phyloP scores from a whole-genome alignment of 352 stramenopile species.

The Phytopythium delawarense region DNA sequence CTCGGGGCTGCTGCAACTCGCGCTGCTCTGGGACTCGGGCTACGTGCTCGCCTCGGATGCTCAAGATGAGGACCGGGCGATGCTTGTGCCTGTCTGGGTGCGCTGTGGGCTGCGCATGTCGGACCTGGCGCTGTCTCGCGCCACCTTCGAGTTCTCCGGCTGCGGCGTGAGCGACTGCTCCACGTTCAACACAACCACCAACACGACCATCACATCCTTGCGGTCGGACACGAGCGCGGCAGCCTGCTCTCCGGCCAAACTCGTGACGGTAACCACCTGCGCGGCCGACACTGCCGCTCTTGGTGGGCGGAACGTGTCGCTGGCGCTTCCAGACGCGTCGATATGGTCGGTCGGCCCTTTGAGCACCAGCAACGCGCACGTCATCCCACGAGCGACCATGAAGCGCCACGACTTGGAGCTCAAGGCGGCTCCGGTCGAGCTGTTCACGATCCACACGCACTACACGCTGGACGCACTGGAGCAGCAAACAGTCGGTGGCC shows the following conservation, averaged over 20 bases:
- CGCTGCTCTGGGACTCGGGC: constrained; percentile 15
- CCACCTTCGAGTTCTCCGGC: constrained; percentile 3
- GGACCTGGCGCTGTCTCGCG: not conserved
- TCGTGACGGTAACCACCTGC: not conserved
- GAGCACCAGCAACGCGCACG: constrained; percentile 5
- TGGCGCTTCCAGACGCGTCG: constrained; percentile 3
- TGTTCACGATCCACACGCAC: constrained; percentile 21
- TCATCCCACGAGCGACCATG: not conserved
- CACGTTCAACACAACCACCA: constrained; percentile 10
- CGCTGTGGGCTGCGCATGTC: constrained; percentile 17
- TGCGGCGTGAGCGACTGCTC: constrained; percentile 19
- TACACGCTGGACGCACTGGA: constrained; percentile 1
- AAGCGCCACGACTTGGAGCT: not conserved
- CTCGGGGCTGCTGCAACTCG: constrained; percentile 23
- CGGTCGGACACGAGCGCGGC: not conserved
- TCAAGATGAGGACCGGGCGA: constrained; percentile 2
- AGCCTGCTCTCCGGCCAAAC: not conserved
- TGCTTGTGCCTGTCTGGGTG: constrained; percentile 20
- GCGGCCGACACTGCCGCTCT: not conserved
- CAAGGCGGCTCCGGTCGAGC: not conserved
- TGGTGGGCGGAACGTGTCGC: not conserved
- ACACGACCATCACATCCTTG: constrained; percentile 10
- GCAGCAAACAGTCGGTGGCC: not conserved
- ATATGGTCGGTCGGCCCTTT: constrained; percentile 22
- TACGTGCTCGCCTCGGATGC: constrained; percentile 10